Evolutionary conservation across 352 stramenopile species (phyloP).

Genomic region (Globisporangium viniferum): DNA sequence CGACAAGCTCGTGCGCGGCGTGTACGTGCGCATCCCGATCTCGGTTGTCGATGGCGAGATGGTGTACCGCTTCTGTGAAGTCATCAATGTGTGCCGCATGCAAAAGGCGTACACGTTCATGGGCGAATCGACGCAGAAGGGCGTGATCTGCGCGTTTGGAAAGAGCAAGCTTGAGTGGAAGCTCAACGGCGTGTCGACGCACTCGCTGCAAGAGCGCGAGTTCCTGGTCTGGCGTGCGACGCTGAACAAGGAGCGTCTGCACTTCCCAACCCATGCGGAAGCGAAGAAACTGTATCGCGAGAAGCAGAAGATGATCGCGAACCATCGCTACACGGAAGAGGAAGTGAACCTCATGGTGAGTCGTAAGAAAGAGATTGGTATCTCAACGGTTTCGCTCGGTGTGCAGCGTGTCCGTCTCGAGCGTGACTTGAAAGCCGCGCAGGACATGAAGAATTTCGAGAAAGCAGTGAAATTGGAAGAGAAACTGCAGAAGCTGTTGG

Average conservation of each 20-base stretch:
- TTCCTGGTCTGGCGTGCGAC: slow-evolving; percentile 79
- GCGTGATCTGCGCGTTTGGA: slow-evolving; percentile 72
- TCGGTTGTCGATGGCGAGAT: slow-evolving; percentile 68
- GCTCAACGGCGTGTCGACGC: slow-evolving; percentile 61
- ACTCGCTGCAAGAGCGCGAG: slow-evolving; percentile 74
- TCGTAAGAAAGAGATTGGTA: slow-evolving; percentile 64
- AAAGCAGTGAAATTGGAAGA: slow-evolving; percentile 77
- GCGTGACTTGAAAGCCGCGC: slow-evolving; percentile 68
- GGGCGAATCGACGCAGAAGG: slow-evolving; percentile 66
- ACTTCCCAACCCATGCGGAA: slow-evolving; percentile 70
- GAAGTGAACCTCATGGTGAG: slow-evolving; percentile 80
- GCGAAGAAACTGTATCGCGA: slow-evolving; percentile 57
- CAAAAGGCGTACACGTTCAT: slow-evolving; percentile 64
- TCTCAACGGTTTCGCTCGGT: slow-evolving; percentile 61
- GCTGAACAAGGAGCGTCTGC: slow-evolving; percentile 74
- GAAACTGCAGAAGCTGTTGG: slow-evolving; percentile 54
- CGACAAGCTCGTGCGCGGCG: slow-evolving; percentile 66
- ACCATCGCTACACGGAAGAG: slow-evolving; percentile 74
- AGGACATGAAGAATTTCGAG: slow-evolving; percentile 87
- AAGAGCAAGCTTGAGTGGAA: slow-evolving; percentile 80
- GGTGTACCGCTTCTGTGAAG: slow-evolving; percentile 84
- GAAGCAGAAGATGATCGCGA: slow-evolving; percentile 69
- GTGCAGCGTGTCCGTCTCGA: slow-evolving; percentile 80
- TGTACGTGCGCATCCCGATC: slow-evolving; percentile 75
- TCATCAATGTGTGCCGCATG: slow-evolving; percentile 63